Conservation (phyloP, 805 yeast species). For the Candida jianshihensis region DNA sequence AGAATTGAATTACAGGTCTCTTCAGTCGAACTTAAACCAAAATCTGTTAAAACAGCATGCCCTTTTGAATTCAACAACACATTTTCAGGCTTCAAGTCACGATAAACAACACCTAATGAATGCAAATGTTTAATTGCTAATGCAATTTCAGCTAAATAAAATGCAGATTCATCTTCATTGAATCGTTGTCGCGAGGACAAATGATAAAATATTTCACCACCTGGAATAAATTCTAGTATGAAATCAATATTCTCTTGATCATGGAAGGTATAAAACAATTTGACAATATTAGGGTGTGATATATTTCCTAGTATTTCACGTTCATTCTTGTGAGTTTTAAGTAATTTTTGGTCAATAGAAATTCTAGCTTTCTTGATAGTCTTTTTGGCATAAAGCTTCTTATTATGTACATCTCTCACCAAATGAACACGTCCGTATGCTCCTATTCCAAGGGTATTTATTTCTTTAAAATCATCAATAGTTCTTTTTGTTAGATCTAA, state of each 20-base stretch:
- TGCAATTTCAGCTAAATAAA: constrained; percentile 75
- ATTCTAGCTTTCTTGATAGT: constrained; percentile 78
- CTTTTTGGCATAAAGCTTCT: constrained; percentile 75
- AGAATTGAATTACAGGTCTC: constrained; percentile 32
- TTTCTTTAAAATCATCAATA: constrained; percentile 54
- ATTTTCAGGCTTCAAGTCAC: constrained; percentile 88
- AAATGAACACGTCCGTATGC: constrained; percentile 84
- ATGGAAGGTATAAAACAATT: constrained; percentile 76
- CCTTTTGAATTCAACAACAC: constrained; percentile 74
- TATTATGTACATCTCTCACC: constrained; percentile 56
- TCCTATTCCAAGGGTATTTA: constrained; percentile 76
- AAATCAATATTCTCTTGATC: constrained; percentile 70
- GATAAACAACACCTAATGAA: constrained; percentile 71
- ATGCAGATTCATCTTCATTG: constrained; percentile 63
- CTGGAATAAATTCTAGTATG: constrained; percentile 77
- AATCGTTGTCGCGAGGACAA: constrained; percentile 34
- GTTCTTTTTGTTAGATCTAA: constrained; percentile 10
- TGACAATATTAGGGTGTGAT: constrained; percentile 76
- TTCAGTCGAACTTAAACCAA: constrained; percentile 55
- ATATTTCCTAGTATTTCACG: constrained; percentile 64
- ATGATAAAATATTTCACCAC: constrained; percentile 69
- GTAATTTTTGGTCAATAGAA: constrained; percentile 41
- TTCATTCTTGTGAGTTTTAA: constrained; percentile 75
- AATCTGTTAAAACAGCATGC: constrained; percentile 77
- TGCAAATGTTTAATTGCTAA: constrained; percentile 74